Evolutionary conservation across 176 grass and related monocot species (phyloP).

Genomic region (Eleusine indica): DNA sequence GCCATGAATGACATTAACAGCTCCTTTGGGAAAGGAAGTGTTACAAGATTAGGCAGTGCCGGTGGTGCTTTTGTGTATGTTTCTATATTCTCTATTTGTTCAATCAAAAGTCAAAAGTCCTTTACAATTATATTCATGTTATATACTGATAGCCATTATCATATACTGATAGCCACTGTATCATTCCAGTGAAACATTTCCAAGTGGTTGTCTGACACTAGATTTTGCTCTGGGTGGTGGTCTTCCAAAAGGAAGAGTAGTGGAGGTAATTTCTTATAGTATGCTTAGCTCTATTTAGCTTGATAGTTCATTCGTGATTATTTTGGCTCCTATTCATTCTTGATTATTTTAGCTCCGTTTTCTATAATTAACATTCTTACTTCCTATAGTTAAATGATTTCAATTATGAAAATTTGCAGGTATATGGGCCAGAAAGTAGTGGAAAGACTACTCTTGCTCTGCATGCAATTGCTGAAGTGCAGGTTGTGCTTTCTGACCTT

Average conservation of each 20-base stretch:
- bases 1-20: constrained; percentile 99
- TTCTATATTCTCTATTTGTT: constrained; percentile 26
- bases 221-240: constrained; percentile 97
- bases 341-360: background rate
- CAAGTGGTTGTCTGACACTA: constrained; percentile 92
- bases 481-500: constrained; percentile 53
- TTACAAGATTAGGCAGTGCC: constrained; percentile 94
- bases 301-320: constrained; percentile 14
- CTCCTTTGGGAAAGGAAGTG: constrained; percentile 97
- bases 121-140: constrained; percentile 23
- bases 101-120: background rate
- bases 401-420: constrained; percentile 47
- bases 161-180: constrained; percentile 19
- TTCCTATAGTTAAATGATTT: background rate
- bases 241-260: constrained; percentile 96
- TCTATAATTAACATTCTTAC: background rate
- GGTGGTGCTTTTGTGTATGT: constrained; percentile 93
- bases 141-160: background rate
- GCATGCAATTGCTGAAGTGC: constrained; percentile 97
- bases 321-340: background rate
- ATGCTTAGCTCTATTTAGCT: background rate
- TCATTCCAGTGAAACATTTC: constrained; percentile 83
- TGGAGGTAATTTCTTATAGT: constrained; percentile 70
- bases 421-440: constrained; percentile 94
- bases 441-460: constrained; percentile 97